Conservation (phyloP, 1,284 basidiomycete species). For the Naganishia sp. region DNA sequence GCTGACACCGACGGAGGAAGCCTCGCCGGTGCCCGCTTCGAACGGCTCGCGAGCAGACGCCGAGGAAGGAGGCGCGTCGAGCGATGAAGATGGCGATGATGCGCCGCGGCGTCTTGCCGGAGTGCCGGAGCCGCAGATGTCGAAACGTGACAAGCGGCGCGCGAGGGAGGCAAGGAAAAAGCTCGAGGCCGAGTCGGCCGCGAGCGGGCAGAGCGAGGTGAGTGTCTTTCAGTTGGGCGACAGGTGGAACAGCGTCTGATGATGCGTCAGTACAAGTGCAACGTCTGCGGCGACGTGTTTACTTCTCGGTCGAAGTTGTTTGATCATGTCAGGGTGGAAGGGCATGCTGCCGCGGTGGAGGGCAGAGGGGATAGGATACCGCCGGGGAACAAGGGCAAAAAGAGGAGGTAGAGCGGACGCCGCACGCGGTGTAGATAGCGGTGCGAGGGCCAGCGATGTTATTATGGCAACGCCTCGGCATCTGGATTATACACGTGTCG, state of each 20-base stretch:
- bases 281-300: conserved; percentile 33
- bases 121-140: conserved; percentile 55
- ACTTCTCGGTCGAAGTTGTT: conserved; percentile 32
- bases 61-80: conserved; percentile 25
- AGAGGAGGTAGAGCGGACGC: conserved; percentile 13
- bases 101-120: conserved; percentile 2
- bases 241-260: neutral
- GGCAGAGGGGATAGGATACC: conserved; percentile 4
- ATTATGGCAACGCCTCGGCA: neutral
- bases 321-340: conserved; percentile 35
- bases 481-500: neutral
- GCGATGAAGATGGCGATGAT: conserved; percentile 25
- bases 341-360: conserved; percentile 29
- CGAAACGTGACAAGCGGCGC: conserved; percentile 79
- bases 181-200: conserved; percentile 53
- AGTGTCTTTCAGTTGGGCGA: neutral
- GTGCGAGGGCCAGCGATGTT: neutral
- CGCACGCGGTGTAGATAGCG: neutral
- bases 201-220: conserved; percentile 24
- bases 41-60: conserved; percentile 27
- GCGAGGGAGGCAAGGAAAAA: conserved; percentile 77
- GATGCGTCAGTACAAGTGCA: conserved; percentile 28
- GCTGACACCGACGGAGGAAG: conserved; percentile 31
- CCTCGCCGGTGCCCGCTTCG: no score
- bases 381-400: conserved; percentile 23